Evolutionary conservation across 1,139 yeast genomes (phyloP).

Genomic region (Hyphopichia fennica): DNA sequence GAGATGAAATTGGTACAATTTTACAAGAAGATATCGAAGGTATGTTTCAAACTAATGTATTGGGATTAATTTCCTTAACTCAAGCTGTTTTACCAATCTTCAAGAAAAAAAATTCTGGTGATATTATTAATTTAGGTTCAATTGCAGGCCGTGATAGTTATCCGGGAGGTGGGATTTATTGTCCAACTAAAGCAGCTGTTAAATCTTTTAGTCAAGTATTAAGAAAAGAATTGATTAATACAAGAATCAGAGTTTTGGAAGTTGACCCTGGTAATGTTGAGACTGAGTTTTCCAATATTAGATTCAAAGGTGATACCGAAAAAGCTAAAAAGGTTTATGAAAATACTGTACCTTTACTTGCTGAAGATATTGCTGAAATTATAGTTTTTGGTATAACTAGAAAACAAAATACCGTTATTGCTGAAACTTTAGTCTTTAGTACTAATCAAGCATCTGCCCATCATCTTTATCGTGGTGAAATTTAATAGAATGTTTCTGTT

Average conservation of each 20-base stretch:
- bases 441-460: conserved; percentile 75
- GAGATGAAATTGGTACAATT: conserved; percentile 37
- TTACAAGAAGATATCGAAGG: conserved; percentile 29
- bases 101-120: conserved; percentile 59
- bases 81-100: conserved; percentile 44
- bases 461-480: conserved; percentile 41
- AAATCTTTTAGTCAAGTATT: conserved; percentile 73
- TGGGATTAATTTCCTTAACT: conserved; percentile 41
- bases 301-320: conserved; percentile 69
- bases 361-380: conserved; percentile 80
- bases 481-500: too few relatives aligned
- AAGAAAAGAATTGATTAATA: conserved; percentile 74
- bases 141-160: conserved; percentile 88
- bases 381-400: conserved; percentile 73
- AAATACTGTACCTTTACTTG: conserved; percentile 70
- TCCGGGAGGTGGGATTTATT: conserved; percentile 84
- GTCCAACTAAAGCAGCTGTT: conserved; percentile 86
- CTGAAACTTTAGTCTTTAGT: conserved; percentile 76
- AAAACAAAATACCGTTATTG: conserved; percentile 72
- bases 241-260: conserved; percentile 76
- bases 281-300: conserved; percentile 78
- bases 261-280: conserved; percentile 88
- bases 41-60: conserved; percentile 45
- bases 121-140: conserved; percentile 80
- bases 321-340: conserved; percentile 73